phyloP scores from a whole-genome alignment of 805 yeast genomes.

The Teunomyces gatunensis region DNA sequence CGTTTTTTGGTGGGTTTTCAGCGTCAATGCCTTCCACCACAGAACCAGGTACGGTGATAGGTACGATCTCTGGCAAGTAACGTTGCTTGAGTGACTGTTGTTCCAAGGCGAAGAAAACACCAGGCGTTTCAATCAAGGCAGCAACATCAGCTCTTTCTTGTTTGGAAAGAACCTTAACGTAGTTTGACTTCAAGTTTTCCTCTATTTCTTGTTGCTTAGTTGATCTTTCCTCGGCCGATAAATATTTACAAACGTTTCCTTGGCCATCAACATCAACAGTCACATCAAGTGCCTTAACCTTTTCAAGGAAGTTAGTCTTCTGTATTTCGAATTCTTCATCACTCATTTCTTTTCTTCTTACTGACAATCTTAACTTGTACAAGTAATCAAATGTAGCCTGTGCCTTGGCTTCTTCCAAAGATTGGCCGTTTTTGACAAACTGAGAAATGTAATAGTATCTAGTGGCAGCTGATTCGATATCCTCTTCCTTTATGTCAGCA shows the following conservation, averaged over 20 bases:
- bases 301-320: conserved; percentile 28
- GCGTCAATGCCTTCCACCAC: conserved; percentile 35
- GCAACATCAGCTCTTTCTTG: conserved; percentile 42
- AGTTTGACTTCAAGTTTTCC: conserved; percentile 18
- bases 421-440: conserved; percentile 57
- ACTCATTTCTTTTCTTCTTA: conserved; percentile 36
- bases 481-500: conserved; percentile 29
- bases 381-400: conserved; percentile 54
- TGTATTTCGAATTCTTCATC: conserved; percentile 20
- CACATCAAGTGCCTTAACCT: conserved; percentile 43
- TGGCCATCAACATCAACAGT: conserved; percentile 48
- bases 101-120: conserved; percentile 36
- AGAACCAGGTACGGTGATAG: conserved; percentile 45
- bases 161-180: conserved; percentile 23
- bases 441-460: conserved; percentile 51
- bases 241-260: conserved; percentile 38
- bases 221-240: conserved; percentile 28
- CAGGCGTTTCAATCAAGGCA: conserved; percentile 41
- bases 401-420: conserved; percentile 52
- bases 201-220: conserved; percentile 19
- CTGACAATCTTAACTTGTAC: conserved; percentile 41
- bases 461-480: conserved; percentile 37
- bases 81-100: conserved; percentile 41
- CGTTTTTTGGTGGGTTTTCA: conserved; percentile 47
- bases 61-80: conserved; percentile 56